Evolutionary conservation across 2,329 filamentous ascomycete species (phyloP), one percentile per base, ranked within the genome.

Genomic region (Xenoacremonium recifei): DNA sequence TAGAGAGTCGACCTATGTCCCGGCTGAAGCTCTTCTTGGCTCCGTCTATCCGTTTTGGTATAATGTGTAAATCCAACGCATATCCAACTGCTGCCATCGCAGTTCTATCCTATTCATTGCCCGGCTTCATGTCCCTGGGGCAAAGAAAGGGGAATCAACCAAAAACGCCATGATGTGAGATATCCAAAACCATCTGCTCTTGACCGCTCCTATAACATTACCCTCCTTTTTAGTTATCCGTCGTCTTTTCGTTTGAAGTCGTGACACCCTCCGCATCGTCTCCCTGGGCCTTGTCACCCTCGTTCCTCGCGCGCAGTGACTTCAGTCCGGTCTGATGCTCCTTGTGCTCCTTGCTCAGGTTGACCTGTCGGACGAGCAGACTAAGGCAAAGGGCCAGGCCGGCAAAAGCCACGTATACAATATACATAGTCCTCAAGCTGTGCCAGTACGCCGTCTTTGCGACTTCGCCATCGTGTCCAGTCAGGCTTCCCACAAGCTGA

Each of bases 241-340:
- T 44, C n/a, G 35, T 36, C 34, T 52, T 49, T n/a, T 54, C 46
- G 5, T 38, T 35, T n/a, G n/a, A n/a, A n/a, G n/a, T n/a, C n/a
- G n/a, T n/a, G n/a, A n/a, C n/a, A n/a, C n/a, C n/a, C n/a, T n/a
- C n/a, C n/a, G n/a, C n/a, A n/a, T n/a, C n/a, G n/a, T 17, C 38
- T 21, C 11, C 5, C 29, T n/a, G 19, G 18, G 45, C 50, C 1
- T 35, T 35, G 19, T 47, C 44, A 29, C 51, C 54, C 17, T 62
- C 53, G 4, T 55, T 59, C 17, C 60, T 55, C 6, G 53, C 51
- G 54, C 61, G 65, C 49, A 72, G 58, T 5, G 66, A 65, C 47
- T 71, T 62, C 42, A 83, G 54, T 0, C 79, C 79, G 1, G 79
- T 82, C 67, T 79, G 77, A 56, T 79, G 72, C 61, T 79, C 77